A percentile compares a stretch with the other conserved stretches of the same genome.
These are phyloP conservation scores for Fagopyrum homotropicum DNA, from an alignment of 148 eudicot genomes.

Conservation along the genomic window DNA sequence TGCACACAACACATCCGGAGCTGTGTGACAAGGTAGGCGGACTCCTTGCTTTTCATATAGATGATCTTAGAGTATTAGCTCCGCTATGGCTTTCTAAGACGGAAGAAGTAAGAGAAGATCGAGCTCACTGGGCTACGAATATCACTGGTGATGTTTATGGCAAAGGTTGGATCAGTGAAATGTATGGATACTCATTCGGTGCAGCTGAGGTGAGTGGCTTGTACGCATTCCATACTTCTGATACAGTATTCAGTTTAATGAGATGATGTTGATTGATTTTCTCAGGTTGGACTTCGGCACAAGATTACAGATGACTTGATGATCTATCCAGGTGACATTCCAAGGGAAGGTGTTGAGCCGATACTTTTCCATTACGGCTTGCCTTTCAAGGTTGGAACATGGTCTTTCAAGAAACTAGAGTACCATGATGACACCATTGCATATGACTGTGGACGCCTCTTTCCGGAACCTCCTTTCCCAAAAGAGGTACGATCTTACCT, in stretches of 20 bases:
- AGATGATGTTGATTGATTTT: conserved; percentile 8
- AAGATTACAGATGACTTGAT: conserved; percentile 82
- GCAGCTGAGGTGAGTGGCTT: conserved; percentile 66
- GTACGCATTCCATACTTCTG: neutral
- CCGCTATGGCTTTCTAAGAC: conserved; percentile 96
- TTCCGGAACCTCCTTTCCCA: conserved; percentile 96
- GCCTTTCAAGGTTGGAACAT: conserved; percentile 82
- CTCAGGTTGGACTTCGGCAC: conserved; percentile 88
- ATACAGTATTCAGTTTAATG: neutral
- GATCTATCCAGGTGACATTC: conserved; percentile 92
- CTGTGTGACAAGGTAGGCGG: conserved; percentile 97
- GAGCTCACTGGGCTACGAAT: conserved; percentile 86
- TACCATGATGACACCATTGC: conserved; percentile 75
- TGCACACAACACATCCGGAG: conserved; percentile 85
- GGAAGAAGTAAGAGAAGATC: conserved; percentile 90
- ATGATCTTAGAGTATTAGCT: conserved; percentile 89
- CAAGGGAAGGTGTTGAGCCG: conserved; percentile 69
- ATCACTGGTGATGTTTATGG: conserved; percentile 87
- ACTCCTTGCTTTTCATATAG: conserved; percentile 83
- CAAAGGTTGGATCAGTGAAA: conserved; percentile 95
- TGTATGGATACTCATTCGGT: conserved; percentile 99
- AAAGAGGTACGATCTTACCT: conserved; percentile 50
- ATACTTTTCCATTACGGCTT: conserved; percentile 90
- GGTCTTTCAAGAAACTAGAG: conserved; percentile 85
- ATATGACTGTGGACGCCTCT: conserved; percentile 88